A percentile compares a stretch with the other conserved stretches of the same genome.
These are phyloP conservation scores for Emydomyces testavorans DNA, from an alignment of 2,329 filamentous ascomycete species.

Conservation along the genomic window DNA sequence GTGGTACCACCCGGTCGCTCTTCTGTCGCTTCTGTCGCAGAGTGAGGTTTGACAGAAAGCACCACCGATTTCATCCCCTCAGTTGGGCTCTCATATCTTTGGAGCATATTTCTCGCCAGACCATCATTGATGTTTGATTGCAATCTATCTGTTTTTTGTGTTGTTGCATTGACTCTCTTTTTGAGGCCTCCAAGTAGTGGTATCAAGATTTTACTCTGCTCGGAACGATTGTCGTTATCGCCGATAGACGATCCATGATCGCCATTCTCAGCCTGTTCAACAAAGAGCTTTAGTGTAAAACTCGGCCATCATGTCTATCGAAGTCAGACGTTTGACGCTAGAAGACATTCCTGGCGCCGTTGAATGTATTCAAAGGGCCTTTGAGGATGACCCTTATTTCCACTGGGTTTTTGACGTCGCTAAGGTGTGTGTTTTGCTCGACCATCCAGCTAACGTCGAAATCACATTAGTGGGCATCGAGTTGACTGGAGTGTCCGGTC, in stretches of 20 bases:
- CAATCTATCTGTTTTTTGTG: conserved; percentile 1
- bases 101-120: neutral
- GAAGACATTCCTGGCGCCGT: conserved; percentile 53
- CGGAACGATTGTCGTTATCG: neutral
- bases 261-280: neutral
- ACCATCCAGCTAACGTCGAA: conserved; percentile 5
- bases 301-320: conserved; percentile 37
- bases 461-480: neutral
- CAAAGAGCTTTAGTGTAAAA: neutral
- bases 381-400: conserved; percentile 56
- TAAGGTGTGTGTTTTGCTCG: conserved; percentile 36
- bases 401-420: conserved; percentile 52
- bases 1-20: neutral
- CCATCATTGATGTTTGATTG: conserved; percentile 11
- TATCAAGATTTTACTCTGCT: conserved; percentile 6
- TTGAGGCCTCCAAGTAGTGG: conserved; percentile 10
- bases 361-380: conserved; percentile 54
- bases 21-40: neutral
- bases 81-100: neutral
- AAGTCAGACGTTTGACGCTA: conserved; percentile 46
- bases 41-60: neutral
- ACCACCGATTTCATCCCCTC: neutral
- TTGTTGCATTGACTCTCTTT: conserved; percentile 8
- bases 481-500: conserved; percentile 4
- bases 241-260: conserved; percentile 7